Base-by-base conservation (phyloP, 371 early-diverging fungal genomes). In the Synchytrium microbalum region DNA sequence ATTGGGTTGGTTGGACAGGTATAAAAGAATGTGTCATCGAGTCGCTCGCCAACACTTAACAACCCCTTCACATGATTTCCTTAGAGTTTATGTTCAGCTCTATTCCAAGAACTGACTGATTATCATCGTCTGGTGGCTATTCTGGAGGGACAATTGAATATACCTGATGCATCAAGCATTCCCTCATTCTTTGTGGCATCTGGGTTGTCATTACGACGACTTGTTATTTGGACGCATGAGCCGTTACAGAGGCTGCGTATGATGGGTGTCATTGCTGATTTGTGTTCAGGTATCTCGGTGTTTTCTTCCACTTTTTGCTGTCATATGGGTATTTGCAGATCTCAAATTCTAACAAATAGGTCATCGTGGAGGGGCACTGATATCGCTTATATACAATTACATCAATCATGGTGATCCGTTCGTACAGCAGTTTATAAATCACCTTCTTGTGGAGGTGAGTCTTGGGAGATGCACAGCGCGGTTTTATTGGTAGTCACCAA, bases 351-450 rank as follows among this genome's bases (percentile, higher is more conserved):
- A 24, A 23, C 19, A 1, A 29, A 26, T 16, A 75, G 73, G 61
- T 10, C 69, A 79, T 62, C 78, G 84, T 26, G 97, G 96, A 14
- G 95, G 96, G 23, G 86, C 85, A 0, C 71, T 95, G 23, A 79
- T 95, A 8, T 84, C 90, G 1, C 75, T 72, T 10, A 84, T 97
- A 32, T 88, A 94, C 69, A 83, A 81, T 56, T 89, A 88, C 61
- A 86, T 84, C 19, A 85, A 88, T 56, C 92, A 96, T 69, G 98
- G 98, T 0, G 95, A 95, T 68, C 92, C 94, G 2, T 84, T 88
- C 28, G 84, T 92, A 32, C 84, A 88, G 64, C 66, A 83, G 23
- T 92, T 91, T 71, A 80, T 92, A 26, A 75, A 82, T n/a, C 70
- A 82, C n/a, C 81, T 93, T 69, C 74, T 95, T 32, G 57, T 55